Evolutionary conservation across 1,284 basidiomycete species (phyloP), one percentile per base, ranked within the genome.

Genomic region (Tylopilus microsporus): DNA sequence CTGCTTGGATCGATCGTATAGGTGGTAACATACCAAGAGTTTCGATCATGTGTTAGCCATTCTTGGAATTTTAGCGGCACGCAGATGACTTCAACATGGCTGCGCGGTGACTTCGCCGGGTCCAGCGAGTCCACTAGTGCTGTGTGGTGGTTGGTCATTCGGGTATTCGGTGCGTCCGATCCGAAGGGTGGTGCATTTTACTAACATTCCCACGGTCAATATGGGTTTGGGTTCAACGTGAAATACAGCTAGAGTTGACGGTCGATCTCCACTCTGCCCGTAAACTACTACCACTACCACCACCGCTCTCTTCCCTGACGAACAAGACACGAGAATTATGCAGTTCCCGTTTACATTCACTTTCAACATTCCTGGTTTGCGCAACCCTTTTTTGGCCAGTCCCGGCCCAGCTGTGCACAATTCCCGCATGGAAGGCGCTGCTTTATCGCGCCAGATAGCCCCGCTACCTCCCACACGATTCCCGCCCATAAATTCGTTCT

Each of bases 281-380:
- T 46, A 32, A 32, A 32, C 16, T 5, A 19, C 19, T 21, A 42
- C 41, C 10, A 19, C 8, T 43, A 43, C n/a, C 6, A 12, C 19
- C 10, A 11, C 11, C 19, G 55, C 43, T 37, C 0, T 59, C 34
- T 49, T 43, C 19, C 21, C 57, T 63, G 58, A 70, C 61, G 62
- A 66, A 61, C 39, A 15, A 49, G 49, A 59, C 36, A 71, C 71
- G 71, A 68, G 59, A 47, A 52, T 52, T 18, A 82, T 84, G 81
- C 73, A 78, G 5, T 86, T 86, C 66, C 78, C 82, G 15, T 89
- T 89, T 69, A 86, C 85, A 51, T 89, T 89, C 74, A 79, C 70
- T 18, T 76, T 87, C 58, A 66, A 76, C 43, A 80, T 86, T 15
- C 83, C 86, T 9, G 85, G 84, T 11, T 68, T 86, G 49, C 69